Evolutionary conservation across 2,329 filamentous ascomycete genomes (phyloP), one percentile per base, ranked within the genome.

Genomic region (Microdochium trichocladiopsis): DNA sequence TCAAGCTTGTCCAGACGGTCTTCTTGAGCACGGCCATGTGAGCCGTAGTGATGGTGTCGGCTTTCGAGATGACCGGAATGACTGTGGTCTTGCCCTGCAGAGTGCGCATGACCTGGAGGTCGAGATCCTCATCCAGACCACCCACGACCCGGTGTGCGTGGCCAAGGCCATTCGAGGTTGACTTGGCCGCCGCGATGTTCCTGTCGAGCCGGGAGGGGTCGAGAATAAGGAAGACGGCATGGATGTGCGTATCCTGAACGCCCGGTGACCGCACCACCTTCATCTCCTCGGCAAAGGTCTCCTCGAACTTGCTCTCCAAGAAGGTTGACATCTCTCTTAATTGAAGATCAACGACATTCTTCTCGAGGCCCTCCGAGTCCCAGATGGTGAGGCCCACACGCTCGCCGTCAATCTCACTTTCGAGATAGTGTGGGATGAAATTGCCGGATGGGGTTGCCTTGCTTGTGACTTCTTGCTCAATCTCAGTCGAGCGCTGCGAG

Each of bases 291-390:
- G 84, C 84, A 67, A 99, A 95, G 0, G 94, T 97, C 64, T 99
- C 94, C 68, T 99, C 93, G 61, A 99, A 99, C 70, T 97, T 97
- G 75, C 88, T 93, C 75, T 99, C 94, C 54, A 99, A 76, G 72
- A 99, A 99, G 9, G 87, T 80, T 31, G 88, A 86, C 76, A 97
- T 92, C 66, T 95, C 90, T 55, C 92, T 84, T 58, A 99, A 77
- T 70, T 99, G 94, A 58, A 97, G 81, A 68, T 97, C 94, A 50
- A 96, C 91, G 33, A 97, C 83, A 62, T 90, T 94, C 78, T 93
- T 95, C 71, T 99, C 93, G 52, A 99, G 73, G 1, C 94, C 94
- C 63, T 94, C 87, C 1, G 94, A 97, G 67, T 99, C 94, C 94
- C 94, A 99, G 28, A 99, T 73, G 1, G 94, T 99, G 58, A 99